Percentiles rank a stretch among this genome's conserved stretches.
Conservation (phyloP, 2,329 filamentous ascomycete genomes). For the Aspergillus quadricinctus region DNA sequence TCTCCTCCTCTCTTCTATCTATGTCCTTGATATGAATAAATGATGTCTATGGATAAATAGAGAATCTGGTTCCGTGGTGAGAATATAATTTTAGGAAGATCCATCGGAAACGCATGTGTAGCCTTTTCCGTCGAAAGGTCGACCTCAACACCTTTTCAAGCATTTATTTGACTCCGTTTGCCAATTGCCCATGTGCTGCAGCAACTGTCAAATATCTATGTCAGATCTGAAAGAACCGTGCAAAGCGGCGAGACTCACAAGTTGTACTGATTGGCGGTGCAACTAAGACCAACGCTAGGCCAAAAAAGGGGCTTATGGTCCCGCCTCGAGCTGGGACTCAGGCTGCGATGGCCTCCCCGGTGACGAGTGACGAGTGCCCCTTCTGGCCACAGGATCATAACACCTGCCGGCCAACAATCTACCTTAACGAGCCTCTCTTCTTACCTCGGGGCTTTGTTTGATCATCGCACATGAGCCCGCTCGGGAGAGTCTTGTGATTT, state of each 20-base stretch:
- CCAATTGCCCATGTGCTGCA: too few species aligned
- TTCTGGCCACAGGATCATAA: slow-evolving; percentile 3
- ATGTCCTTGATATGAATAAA: slow-evolving; percentile 14
- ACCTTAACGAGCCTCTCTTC: slow-evolving; percentile 10
- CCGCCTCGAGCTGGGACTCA: slow-evolving; percentile 4
- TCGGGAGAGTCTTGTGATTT: slow-evolving; percentile 10
- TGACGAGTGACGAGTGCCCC: slow-evolving; percentile 2
- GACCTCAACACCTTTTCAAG: too few species aligned
- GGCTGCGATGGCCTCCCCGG: slow-evolving; percentile 10
- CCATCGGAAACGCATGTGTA: neutral
- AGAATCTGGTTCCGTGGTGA: slow-evolving; percentile 1
- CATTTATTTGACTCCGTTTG: too few species aligned
- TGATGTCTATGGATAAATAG: slow-evolving; percentile 11
- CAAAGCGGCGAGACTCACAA: neutral
- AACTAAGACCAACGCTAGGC: slow-evolving; percentile 1
- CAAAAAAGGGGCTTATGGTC: neutral
- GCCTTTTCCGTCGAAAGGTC: too few species aligned
- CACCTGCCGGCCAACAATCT: slow-evolving; percentile 1
- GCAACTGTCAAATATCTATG: too few species aligned
- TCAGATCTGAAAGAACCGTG: neutral
- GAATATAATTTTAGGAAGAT: neutral
- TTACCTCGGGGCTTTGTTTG: slow-evolving; percentile 7
- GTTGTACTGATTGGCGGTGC: neutral
- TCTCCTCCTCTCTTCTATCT: slow-evolving; percentile 25
- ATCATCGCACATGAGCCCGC: neutral